phyloP scores from a whole-genome alignment of 2,329 filamentous ascomycete species.

The Proliferodiscus dingleyae region DNA sequence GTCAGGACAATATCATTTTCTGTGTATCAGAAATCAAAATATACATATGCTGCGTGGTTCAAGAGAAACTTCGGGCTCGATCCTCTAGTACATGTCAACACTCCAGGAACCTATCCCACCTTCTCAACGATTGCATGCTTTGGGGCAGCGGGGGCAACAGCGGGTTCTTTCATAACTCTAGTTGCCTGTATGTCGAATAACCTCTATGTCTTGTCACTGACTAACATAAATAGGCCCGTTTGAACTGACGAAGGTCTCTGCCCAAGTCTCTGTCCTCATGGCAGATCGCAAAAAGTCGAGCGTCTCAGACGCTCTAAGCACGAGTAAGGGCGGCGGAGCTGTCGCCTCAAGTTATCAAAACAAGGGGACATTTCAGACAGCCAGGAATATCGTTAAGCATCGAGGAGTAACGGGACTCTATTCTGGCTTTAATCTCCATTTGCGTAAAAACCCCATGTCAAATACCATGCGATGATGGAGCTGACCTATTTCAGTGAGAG shows the following conservation, averaged over 20 bases:
- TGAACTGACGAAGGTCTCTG: conserved; percentile 83
- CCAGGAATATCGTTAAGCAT: conserved; percentile 71
- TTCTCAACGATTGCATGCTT: conserved; percentile 71
- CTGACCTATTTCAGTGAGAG: conserved; percentile 53
- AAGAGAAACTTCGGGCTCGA: conserved; percentile 62
- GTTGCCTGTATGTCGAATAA: conserved; percentile 60
- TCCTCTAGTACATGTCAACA: conserved; percentile 68
- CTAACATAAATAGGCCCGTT: conserved; percentile 57
- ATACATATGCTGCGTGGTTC: conserved; percentile 67
- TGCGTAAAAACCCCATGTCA: conserved; percentile 57
- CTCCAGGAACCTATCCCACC: conserved; percentile 64
- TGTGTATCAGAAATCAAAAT: conserved; percentile 73
- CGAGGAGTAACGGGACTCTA: conserved; percentile 71
- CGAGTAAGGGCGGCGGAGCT: not conserved
- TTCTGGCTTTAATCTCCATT: conserved; percentile 73
- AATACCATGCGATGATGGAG: not conserved
- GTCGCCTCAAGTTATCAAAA: conserved; percentile 69
- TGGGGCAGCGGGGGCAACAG: conserved; percentile 70
- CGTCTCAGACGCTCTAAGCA: conserved; percentile 28
- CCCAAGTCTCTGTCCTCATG: conserved; percentile 77
- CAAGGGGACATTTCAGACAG: conserved; percentile 71
- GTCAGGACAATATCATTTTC: conserved; percentile 76
- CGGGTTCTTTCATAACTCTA: conserved; percentile 73
- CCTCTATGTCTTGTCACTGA: conserved; percentile 5
- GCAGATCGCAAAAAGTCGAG: conserved; percentile 48